Evolutionary conservation across 768 basidiomycete species (phyloP).

Genomic region (Suillus occidentalis): DNA sequence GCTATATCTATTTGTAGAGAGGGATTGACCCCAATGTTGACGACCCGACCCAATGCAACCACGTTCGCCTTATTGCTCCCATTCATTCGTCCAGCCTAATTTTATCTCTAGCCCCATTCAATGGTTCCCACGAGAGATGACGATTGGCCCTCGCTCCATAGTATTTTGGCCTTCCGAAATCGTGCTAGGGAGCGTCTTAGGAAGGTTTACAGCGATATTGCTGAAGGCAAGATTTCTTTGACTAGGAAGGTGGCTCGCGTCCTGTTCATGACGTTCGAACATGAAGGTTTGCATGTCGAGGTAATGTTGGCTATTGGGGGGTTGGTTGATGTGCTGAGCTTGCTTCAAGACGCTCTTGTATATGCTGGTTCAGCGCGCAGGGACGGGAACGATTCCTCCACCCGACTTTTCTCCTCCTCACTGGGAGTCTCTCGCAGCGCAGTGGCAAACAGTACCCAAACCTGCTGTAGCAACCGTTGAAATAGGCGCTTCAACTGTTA

Average conservation of each 20-base stretch:
- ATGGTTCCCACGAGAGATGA: conserved; percentile 76
- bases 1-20: conserved; percentile 49
- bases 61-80: conserved; percentile 49
- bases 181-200: conserved; percentile 73
- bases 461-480: conserved; percentile 47
- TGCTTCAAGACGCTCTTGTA: conserved; percentile 74
- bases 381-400: conserved; percentile 78
- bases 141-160: conserved; percentile 80
- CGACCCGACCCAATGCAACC: conserved; percentile 74
- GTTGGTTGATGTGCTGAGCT: conserved; percentile 5
- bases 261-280: conserved; percentile 88
- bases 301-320: conserved; percentile 27
- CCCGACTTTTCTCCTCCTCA: conserved; percentile 69
- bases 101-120: conserved; percentile 72
- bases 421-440: conserved; percentile 56
- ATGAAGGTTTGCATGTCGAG: conserved; percentile 88
- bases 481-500: conserved; percentile 58
- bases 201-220: conserved; percentile 71
- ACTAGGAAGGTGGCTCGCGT: conserved; percentile 74
- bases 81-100: neutral
- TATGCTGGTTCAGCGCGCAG: conserved; percentile 86
- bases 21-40: conserved; percentile 97
- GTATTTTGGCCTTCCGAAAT: conserved; percentile 76
- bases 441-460: conserved; percentile 47
- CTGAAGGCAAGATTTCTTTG: conserved; percentile 46